phyloP scores from a whole-genome alignment of 2,329 filamentous ascomycete genomes.

The Rhexocercosporidium sp. region DNA sequence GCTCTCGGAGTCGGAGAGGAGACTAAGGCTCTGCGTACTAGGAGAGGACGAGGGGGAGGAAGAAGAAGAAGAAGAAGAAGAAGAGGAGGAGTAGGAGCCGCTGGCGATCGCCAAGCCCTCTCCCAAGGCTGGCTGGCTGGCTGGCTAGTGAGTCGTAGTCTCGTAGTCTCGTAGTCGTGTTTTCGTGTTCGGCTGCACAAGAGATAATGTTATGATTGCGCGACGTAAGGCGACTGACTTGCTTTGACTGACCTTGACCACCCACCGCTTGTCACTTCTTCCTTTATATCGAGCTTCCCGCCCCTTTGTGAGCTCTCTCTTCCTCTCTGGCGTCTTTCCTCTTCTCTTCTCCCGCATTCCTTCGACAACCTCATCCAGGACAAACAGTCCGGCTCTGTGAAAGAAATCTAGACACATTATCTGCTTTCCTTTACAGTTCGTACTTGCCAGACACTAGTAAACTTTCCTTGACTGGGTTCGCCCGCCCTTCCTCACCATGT shows the following conservation, averaged over 20 bases:
- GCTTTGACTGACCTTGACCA: no score
- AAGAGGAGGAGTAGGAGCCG: not conserved
- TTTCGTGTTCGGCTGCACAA: constrained; percentile 1
- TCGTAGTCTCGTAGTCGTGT: not conserved
- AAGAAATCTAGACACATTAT: not conserved
- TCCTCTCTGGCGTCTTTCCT: not conserved
- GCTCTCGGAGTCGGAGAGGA: not conserved
- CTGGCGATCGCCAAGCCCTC: not conserved
- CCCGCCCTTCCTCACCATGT: not conserved
- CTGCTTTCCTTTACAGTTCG: no score
- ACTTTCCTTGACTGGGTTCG: not conserved
- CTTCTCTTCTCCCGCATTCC: not conserved
- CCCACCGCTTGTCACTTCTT: no score
- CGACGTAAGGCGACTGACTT: not conserved
- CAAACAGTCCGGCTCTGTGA: not conserved
- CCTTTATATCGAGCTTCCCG: not conserved
- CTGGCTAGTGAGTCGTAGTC: not conserved
- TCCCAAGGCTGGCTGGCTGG: no score
- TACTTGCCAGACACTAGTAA: no score
- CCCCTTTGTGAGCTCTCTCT: not conserved
- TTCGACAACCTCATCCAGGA: not conserved
- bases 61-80: not conserved
- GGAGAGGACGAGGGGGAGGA: not conserved
- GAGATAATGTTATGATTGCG: constrained; percentile 1
- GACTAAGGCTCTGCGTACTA: not conserved